These are phyloP conservation scores for Halenospora varia DNA, from an alignment of 495 filamentous ascomycete genomes.

Conservation along the genomic window DNA sequence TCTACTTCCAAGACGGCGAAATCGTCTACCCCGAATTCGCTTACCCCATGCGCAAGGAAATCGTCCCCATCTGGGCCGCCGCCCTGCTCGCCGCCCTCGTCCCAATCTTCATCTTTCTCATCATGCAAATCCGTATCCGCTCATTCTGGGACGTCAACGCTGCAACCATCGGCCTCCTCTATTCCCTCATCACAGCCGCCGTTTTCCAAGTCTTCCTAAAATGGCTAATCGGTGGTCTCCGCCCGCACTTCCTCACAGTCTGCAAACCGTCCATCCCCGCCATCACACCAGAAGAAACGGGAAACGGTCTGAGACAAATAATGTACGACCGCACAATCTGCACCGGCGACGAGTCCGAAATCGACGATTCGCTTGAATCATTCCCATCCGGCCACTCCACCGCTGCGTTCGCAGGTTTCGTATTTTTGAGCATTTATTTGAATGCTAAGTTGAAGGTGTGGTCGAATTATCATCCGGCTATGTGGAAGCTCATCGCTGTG, in stretches of 20 bases:
- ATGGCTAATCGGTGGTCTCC: conserved; percentile 31
- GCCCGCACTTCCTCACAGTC: conserved; percentile 49
- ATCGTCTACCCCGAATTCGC: conserved; percentile 58
- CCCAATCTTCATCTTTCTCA: conserved; percentile 53
- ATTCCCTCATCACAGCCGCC: conserved; percentile 53
- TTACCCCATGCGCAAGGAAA: conserved; percentile 57
- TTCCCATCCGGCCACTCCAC: conserved; percentile 50
- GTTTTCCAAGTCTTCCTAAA: conserved; percentile 54
- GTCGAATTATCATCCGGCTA: conserved; percentile 54
- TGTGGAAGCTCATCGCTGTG: conserved; percentile 59
- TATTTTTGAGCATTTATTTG: conserved; percentile 49
- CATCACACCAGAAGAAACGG: conserved; percentile 22
- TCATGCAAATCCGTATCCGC: conserved; percentile 55
- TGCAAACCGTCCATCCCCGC: conserved; percentile 41
- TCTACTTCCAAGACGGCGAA: conserved; percentile 53
- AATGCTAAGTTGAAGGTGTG: conserved; percentile 55
- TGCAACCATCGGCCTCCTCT: conserved; percentile 55
- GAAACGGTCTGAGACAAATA: conserved; percentile 41
- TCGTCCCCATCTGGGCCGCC: conserved; percentile 56
- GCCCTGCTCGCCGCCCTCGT: conserved; percentile 51
- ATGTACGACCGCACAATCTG: conserved; percentile 50
- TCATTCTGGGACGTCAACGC: conserved; percentile 68
- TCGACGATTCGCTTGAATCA: conserved; percentile 44
- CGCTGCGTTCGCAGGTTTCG: conserved; percentile 45
- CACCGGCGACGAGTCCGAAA: conserved; percentile 37